Base-by-base conservation (phyloP, 805 yeast species). In the Blastobotrys robertii region DNA sequence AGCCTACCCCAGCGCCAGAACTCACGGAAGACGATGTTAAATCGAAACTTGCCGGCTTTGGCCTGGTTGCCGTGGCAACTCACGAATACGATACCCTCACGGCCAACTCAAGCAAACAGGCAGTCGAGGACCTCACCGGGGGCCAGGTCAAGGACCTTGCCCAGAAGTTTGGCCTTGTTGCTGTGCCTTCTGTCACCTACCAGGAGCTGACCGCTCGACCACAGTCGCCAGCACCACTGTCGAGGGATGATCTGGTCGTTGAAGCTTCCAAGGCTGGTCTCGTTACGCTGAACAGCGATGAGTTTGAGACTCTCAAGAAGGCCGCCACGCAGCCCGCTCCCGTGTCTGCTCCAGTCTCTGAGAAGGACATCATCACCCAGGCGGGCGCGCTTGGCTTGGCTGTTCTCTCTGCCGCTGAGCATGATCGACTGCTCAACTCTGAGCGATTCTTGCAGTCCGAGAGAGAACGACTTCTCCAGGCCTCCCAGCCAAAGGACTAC, bases 31-130 rank as follows among this genome's bases (percentile, higher is more conserved):
- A 39, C 16, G 47, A 39, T 4, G 9, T 49, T 9, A 34, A 16
- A 9, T 40, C 12, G n/a, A 32, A 40, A 19, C 63, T 62, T 11
- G 37, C 36, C 22, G 29, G 36, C 8, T 43, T 46, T 8, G 63
- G 64, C 7, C 40, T 58, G 30, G 53, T 47, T 9, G 51, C 64
- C 3, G 41, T 65, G n/a, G 61, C 67, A 1, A 59, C 58, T 8
- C 46, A 58, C 2, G 66, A 63, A 12, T 46, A 33, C 28, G 43
- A 34, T 10, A 13, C 14, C 10, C 29, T 30, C 15, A 30, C 11
- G 32, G 32, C 25, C 25, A 3, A 19, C 6, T 19, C 25, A 3
- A 19, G 25, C 6, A 19, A 19, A 19, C 25, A 19, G 6, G 32
- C 32, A 30, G 32, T 10, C 25, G 38, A 16, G 11, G 25, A 35